These are phyloP conservation scores for Cyclanthera cordifolia DNA, from an alignment of 306 rosid genomes.

Conservation along the genomic window DNA sequence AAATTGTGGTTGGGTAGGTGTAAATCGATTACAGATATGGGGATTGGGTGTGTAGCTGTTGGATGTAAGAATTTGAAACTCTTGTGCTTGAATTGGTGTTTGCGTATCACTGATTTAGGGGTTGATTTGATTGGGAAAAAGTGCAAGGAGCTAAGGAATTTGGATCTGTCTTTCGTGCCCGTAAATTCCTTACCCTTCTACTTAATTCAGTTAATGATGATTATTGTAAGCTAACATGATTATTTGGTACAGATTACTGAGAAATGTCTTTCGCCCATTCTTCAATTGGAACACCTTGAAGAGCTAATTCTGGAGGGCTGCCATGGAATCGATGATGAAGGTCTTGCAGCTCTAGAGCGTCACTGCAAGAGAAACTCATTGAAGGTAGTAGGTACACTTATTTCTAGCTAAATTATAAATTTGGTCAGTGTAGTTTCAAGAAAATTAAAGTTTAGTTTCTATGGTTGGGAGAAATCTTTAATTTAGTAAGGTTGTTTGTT, in stretches of 20 bases:
- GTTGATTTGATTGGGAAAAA: slow-evolving; percentile 67
- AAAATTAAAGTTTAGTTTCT: too few relatives aligned
- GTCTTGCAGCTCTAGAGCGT: slow-evolving; percentile 21
- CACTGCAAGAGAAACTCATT: slow-evolving; percentile 17
- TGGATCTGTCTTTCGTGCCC: slow-evolving; percentile 80
- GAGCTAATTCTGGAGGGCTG: slow-evolving; percentile 41
- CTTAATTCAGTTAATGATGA: too few relatives aligned
- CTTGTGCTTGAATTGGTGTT: slow-evolving; percentile 66
- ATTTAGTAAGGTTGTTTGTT: too few relatives aligned
- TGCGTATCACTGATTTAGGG: slow-evolving; percentile 73
- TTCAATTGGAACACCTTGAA: slow-evolving; percentile 31
- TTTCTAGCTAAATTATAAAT: neutral
- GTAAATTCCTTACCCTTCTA: slow-evolving; percentile 18
- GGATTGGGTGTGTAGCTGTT: slow-evolving; percentile 77
- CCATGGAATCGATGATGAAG: slow-evolving; percentile 35
- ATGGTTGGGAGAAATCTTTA: too few relatives aligned
- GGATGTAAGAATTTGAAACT: slow-evolving; percentile 61
- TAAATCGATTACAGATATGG: slow-evolving; percentile 58
- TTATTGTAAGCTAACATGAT: neutral
- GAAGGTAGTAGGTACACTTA: too few relatives aligned
- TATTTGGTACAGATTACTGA: slow-evolving; percentile 29
- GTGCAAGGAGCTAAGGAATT: slow-evolving; percentile 48
- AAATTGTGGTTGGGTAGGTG: slow-evolving; percentile 63
- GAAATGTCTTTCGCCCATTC: slow-evolving; percentile 28
- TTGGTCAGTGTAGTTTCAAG: too few relatives aligned